Percentiles rank a stretch among this genome's conserved stretches.
These are phyloP conservation scores for Ormosia emarginata DNA, from an alignment of 306 rosid species.

Conservation along the genomic window DNA sequence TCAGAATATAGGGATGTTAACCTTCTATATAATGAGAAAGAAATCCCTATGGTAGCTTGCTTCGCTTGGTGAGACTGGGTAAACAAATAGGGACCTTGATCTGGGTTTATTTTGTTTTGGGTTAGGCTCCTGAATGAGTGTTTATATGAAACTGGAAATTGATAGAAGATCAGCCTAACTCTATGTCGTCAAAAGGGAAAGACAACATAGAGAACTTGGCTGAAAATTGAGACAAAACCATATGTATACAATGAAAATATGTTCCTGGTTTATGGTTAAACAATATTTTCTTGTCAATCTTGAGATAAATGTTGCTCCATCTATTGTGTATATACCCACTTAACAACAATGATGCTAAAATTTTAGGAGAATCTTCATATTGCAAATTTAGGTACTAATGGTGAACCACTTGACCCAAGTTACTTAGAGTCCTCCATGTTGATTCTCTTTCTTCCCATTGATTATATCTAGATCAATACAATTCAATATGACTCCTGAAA, in stretches of 20 bases:
- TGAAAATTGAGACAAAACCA: background rate
- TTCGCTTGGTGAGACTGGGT: too few relatives aligned
- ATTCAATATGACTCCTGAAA: background rate
- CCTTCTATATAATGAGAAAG: too few relatives aligned
- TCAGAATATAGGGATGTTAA: background rate
- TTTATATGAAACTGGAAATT: constrained; percentile 7
- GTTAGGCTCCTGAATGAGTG: background rate
- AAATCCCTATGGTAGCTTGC: too few relatives aligned
- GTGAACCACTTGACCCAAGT: background rate
- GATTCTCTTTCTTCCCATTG: background rate
- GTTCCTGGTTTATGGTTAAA: background rate
- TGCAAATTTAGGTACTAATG: background rate
- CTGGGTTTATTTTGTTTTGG: background rate
- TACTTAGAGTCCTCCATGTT: background rate
- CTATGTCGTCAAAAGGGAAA: background rate
- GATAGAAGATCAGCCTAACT: background rate
- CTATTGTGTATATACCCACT: background rate
- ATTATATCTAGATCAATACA: background rate
- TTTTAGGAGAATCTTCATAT: background rate
- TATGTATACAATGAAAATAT: background rate
- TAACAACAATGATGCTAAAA: background rate
- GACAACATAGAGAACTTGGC: background rate
- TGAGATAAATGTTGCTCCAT: background rate
- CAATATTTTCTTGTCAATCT: background rate
- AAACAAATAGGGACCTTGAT: background rate